A percentile compares a stretch with the other conserved stretches of the same genome.
phyloP scores from a whole-genome alignment of 805 yeast genomes.

The Metschnikowia lunata region DNA sequence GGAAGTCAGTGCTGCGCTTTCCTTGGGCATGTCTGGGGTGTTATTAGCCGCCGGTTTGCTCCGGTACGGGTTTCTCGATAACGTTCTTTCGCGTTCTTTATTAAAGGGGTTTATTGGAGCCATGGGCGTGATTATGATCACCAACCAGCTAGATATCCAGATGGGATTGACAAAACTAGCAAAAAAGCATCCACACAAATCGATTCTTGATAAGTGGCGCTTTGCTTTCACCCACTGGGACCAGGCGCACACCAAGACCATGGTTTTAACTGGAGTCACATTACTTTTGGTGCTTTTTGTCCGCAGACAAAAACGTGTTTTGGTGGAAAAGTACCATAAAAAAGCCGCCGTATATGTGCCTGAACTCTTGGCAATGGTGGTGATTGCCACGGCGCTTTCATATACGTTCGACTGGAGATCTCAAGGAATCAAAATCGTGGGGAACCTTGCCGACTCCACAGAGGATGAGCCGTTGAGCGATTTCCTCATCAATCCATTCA shows the following conservation, averaged over 20 bases:
- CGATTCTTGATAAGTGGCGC: constrained; percentile 14
- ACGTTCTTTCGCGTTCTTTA: constrained; percentile 70
- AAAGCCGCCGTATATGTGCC: constrained; percentile 26
- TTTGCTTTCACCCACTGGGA: constrained; percentile 7
- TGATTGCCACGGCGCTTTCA: constrained; percentile 25
- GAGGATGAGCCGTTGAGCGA: neutral
- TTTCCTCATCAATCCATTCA: constrained; percentile 21
- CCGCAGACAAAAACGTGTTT: constrained; percentile 17
- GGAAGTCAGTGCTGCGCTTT: constrained; percentile 19
- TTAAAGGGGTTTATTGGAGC: constrained; percentile 82
- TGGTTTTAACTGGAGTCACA: constrained; percentile 19
- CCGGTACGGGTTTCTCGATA: constrained; percentile 83
- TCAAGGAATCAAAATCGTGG: constrained; percentile 29
- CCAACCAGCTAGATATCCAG: constrained; percentile 49
- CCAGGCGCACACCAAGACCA: constrained; percentile 9
- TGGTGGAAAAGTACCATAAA: constrained; percentile 15
- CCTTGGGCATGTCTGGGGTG: constrained; percentile 18
- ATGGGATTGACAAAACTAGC: constrained; percentile 26
- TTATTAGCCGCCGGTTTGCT: constrained; percentile 37
- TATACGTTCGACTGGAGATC: constrained; percentile 22
- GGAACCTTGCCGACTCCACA: constrained; percentile 18
- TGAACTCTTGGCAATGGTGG: constrained; percentile 30
- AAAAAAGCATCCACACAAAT: constrained; percentile 18
- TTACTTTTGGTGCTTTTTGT: constrained; percentile 20
- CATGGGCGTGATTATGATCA: constrained; percentile 77